phyloP scores from a whole-genome alignment of 1,284 basidiomycete genomes.

The Boletellus dicymbophilus region DNA sequence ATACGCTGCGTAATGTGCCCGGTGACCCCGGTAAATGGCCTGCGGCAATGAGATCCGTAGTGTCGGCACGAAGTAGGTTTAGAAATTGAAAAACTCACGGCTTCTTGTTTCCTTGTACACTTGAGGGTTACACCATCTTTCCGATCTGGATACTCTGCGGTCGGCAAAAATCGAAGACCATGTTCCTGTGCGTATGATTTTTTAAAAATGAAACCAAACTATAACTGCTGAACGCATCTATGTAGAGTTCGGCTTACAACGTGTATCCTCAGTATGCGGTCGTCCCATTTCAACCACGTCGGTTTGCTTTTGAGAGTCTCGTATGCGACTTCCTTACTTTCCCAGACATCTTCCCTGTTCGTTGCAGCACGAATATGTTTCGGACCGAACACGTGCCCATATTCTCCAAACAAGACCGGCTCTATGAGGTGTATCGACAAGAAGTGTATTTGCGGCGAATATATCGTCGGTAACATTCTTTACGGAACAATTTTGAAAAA shows the following conservation, averaged over 20 bases:
- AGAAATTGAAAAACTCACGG: neutral
- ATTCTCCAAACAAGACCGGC: neutral
- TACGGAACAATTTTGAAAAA: neutral
- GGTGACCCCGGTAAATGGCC: neutral
- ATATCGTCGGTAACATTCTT: neutral
- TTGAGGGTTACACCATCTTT: slow-evolving; percentile 7
- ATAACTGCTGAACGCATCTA: too few species aligned
- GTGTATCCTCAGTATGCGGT: neutral
- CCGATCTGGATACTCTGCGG: slow-evolving; percentile 2
- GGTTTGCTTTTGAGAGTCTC: neutral
- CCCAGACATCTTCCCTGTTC: neutral
- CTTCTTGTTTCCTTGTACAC: slow-evolving; percentile 2
- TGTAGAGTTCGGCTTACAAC: neutral
- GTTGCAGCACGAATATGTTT: neutral
- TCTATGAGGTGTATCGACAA: neutral
- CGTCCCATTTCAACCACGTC: neutral
- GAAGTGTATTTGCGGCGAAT: neutral
- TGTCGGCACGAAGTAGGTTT: neutral
- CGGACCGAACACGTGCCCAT: neutral
- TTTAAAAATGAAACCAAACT: neutral
- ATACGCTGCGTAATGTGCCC: neutral
- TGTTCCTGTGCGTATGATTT: slow-evolving; percentile 2
- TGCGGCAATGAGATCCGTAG: neutral
- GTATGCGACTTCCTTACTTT: neutral
- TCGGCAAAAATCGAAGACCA: slow-evolving; percentile 9